Percentiles rank a stretch among this genome's conserved stretches.
These are phyloP conservation scores for Quillaja saponaria DNA, from an alignment of 306 rosid genomes.

Conservation along the genomic window DNA sequence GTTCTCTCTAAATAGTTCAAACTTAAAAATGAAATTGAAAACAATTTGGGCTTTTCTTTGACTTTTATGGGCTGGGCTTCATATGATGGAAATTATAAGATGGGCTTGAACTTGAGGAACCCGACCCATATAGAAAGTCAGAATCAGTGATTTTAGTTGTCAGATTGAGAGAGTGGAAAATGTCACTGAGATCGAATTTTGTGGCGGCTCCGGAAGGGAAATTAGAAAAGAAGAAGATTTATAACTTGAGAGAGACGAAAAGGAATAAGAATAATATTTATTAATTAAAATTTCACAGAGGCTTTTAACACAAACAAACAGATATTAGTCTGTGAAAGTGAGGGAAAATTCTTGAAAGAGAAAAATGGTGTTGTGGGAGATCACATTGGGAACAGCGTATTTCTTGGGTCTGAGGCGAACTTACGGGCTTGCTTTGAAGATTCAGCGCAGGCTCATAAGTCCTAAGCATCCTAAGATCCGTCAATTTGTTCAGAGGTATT, in stretches of 20 bases:
- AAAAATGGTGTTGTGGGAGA: constrained; percentile 92
- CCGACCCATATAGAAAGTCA: too few species aligned
- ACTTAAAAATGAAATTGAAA: too few species aligned
- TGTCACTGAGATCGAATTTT: constrained; percentile 34
- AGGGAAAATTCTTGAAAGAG: constrained; percentile 6
- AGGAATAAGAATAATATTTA: background rate
- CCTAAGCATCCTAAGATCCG: constrained; percentile 67
- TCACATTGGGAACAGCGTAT: constrained; percentile 88
- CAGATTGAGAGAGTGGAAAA: background rate
- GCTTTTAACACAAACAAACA: background rate
- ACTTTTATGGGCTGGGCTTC: too few species aligned
- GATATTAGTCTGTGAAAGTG: constrained; percentile 1
- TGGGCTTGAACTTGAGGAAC: too few species aligned
- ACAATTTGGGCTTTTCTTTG: too few species aligned
- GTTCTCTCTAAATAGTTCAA: too few species aligned
- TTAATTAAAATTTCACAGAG: too few species aligned
- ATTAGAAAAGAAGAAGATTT: background rate
- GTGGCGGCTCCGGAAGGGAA: constrained; percentile 36
- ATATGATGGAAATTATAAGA: too few species aligned
- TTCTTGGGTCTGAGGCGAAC: constrained; percentile 88
- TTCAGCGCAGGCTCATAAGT: constrained; percentile 69
- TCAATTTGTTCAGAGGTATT: constrained; percentile 66
- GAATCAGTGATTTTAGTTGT: too few species aligned
- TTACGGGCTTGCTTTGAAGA: constrained; percentile 65
- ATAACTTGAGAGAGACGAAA: constrained; percentile 55